Evolutionary conservation across 768 basidiomycete genomes (phyloP).

Genomic region (Pleurotus tuoliensis): DNA sequence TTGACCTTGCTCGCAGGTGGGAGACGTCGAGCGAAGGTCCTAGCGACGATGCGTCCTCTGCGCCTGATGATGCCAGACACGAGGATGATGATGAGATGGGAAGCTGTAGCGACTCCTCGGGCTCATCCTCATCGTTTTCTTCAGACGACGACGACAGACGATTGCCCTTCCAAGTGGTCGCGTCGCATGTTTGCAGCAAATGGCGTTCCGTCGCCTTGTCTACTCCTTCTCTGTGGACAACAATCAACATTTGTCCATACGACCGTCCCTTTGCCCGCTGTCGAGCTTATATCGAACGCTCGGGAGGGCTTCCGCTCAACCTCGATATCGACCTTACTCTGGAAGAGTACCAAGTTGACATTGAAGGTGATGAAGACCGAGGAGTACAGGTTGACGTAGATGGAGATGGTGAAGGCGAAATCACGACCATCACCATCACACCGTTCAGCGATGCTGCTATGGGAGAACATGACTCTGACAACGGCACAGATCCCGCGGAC

Average conservation of each 20-base stretch:
- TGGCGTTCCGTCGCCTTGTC: constrained; percentile 27
- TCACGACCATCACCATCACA: not conserved
- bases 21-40: not conserved
- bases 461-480: constrained; percentile 4
- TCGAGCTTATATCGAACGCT: constrained; percentile 44
- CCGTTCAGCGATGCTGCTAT: too few relatives aligned
- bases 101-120: not conserved
- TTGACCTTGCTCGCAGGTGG: constrained; percentile 1
- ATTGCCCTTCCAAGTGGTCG: constrained; percentile 15
- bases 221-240: constrained; percentile 25
- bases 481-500: constrained; percentile 18
- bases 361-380: constrained; percentile 19
- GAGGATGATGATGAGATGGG: not conserved
- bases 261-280: constrained; percentile 41
- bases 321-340: constrained; percentile 45
- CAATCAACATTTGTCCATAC: constrained; percentile 6
- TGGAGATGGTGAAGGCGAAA: constrained; percentile 2
- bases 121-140: too few relatives aligned
- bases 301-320: constrained; percentile 50
- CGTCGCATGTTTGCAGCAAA: constrained; percentile 28
- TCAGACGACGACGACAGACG: not conserved
- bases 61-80: not conserved
- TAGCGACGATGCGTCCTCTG: not conserved
- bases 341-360: constrained; percentile 22
- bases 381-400: too few relatives aligned